These are phyloP conservation scores for Malus domestica DNA, from an alignment of 306 rosid genomes.

Conservation along the genomic window ASM211411v1 NC_041805.1:558001-558500, in stretches of 20 bases:
- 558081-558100: slow-evolving; percentile 74
- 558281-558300: background rate
- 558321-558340: no score
- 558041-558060: slow-evolving; percentile 59
- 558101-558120: slow-evolving; percentile 34
- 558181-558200: slow-evolving; percentile 43
- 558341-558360: no score
- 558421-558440: slow-evolving; percentile 86
- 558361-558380: background rate
- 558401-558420: slow-evolving; percentile 93
- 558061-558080: slow-evolving; percentile 64
- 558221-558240: slow-evolving; percentile 98
- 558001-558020: no score
- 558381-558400: slow-evolving; percentile 43
- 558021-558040: slow-evolving; percentile 62
- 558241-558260: slow-evolving; percentile 43
- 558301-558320: background rate
- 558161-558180: background rate
- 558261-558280: background rate
- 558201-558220: slow-evolving; percentile 95
- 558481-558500: slow-evolving; percentile 90
- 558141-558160: background rate
- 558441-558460: slow-evolving; percentile 68
- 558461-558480: slow-evolving; percentile 76
- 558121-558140: background rate